These are phyloP conservation scores for Aaosphaeria pasadenensis DNA, from an alignment of 2,329 filamentous ascomycete genomes.

Conservation along the genomic window DNA sequence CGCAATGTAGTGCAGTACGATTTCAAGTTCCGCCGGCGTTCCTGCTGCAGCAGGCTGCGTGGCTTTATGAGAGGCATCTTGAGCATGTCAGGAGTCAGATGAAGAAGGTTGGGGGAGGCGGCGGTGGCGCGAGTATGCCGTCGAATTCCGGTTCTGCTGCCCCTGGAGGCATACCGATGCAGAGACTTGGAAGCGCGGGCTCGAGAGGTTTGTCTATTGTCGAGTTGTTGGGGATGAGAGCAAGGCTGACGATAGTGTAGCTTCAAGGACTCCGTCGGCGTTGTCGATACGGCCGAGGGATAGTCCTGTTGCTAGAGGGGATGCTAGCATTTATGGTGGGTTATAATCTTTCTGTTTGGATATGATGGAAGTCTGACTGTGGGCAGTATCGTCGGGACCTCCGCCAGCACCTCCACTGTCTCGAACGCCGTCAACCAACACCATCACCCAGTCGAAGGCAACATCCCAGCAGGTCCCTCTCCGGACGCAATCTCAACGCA, in stretches of 20 bases:
- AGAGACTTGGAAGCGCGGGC: constrained; percentile 49
- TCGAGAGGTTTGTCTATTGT: constrained; percentile 31
- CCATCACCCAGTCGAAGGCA: constrained; percentile 42
- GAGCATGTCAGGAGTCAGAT: constrained; percentile 89
- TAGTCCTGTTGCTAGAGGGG: constrained; percentile 51
- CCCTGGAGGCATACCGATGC: constrained; percentile 47
- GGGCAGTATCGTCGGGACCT: background rate
- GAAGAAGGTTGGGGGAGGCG: constrained; percentile 59
- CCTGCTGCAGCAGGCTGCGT: constrained; percentile 87
- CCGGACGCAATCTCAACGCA: constrained; percentile 24
- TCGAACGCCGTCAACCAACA: constrained; percentile 48
- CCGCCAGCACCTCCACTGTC: constrained; percentile 33
- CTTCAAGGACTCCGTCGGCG: constrained; percentile 49
- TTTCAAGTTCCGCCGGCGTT: constrained; percentile 88
- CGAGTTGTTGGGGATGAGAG: too few relatives aligned
- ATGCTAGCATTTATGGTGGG: constrained; percentile 43
- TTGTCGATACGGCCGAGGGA: constrained; percentile 58
- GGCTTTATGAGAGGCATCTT: constrained; percentile 87
- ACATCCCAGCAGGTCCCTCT: constrained; percentile 18
- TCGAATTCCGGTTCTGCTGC: constrained; percentile 50
- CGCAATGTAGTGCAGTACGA: constrained; percentile 54
- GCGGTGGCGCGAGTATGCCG: constrained; percentile 50
- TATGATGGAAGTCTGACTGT: too few relatives aligned
- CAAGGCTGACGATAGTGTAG: constrained; percentile 12
- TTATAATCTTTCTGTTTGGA: background rate